Conservation (phyloP, 2,329 filamentous ascomycete species). For the Trichoderma sp. region DNA sequence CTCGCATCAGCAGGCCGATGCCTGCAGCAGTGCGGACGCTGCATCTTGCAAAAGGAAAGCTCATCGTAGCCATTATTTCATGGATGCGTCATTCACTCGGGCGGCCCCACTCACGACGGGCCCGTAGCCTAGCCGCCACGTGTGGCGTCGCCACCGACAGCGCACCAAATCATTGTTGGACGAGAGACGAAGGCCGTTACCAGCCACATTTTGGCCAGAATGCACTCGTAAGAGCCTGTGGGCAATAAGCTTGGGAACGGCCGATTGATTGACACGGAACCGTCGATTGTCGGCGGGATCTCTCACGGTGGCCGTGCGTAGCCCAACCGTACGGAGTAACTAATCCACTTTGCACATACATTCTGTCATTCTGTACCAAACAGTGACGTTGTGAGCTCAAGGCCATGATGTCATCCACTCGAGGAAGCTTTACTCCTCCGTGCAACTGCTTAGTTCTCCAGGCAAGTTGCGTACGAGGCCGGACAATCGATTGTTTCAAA, state of each 20-base stretch:
- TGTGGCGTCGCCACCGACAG: conserved; percentile 4
- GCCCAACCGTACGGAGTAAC: neutral
- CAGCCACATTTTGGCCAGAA: neutral
- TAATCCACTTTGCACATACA: neutral
- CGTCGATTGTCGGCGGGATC: neutral
- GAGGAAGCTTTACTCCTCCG: neutral
- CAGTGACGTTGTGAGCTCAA: conserved; percentile 4
- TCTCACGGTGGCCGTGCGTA: neutral
- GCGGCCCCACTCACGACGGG: neutral
- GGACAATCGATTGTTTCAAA: neutral
- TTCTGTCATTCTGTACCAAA: neutral
- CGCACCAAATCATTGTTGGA: neutral
- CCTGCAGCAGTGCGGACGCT: neutral
- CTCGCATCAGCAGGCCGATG: neutral
- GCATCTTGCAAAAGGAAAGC: neutral
- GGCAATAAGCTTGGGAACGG: neutral
- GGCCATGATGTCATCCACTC: conserved; percentile 12
- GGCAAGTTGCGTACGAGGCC: neutral
- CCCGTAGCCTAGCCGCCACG: neutral
- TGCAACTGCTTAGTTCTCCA: neutral
- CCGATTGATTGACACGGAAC: neutral
- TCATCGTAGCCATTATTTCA: conserved; percentile 9
- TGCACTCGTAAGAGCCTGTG: neutral
- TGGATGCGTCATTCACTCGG: neutral
- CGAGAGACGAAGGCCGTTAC: neutral